Evolutionary conservation across 176 grass and related monocot genomes (phyloP).

Genomic region (Eragrostis nindensis): DNA sequence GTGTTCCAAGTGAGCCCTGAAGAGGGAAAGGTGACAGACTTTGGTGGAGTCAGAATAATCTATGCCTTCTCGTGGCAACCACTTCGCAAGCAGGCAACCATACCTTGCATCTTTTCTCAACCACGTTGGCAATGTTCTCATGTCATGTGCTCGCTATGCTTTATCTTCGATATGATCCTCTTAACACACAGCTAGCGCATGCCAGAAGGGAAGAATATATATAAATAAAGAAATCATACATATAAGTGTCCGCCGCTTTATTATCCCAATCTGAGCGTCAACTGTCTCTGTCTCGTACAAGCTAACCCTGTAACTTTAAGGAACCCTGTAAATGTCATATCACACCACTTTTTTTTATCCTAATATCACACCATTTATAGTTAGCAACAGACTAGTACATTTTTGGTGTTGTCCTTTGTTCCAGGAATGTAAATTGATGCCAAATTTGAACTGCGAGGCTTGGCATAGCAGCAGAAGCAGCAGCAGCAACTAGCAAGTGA

Average conservation of each 20-base stretch:
- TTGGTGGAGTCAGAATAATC: too few species aligned
- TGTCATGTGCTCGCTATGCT: neutral
- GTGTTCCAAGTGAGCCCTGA: too few species aligned
- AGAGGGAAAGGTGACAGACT: too few species aligned
- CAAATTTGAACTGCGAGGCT: constrained; percentile 9
- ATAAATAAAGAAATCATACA: too few species aligned
- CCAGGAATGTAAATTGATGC: constrained; percentile 30
- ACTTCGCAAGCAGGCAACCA: neutral
- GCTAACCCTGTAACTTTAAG: too few species aligned
- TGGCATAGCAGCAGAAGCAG: neutral
- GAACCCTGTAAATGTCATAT: neutral
- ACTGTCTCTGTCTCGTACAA: too few species aligned
- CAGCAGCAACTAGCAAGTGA: neutral
- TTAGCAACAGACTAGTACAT: too few species aligned
- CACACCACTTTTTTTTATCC: too few species aligned
- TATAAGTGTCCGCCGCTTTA: too few species aligned
- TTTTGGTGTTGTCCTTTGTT: too few species aligned
- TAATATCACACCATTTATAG: too few species aligned
- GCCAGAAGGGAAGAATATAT: constrained; percentile 4
- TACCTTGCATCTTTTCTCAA: neutral
- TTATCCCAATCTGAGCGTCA: too few species aligned
- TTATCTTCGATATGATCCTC: neutral
- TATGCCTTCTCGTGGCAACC: neutral
- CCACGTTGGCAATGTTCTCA: constrained; percentile 1
- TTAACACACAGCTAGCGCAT: constrained; percentile 14